phyloP scores from a whole-genome alignment of 108 stramenopile genomes.

The Skeletonema menzelii region DNA sequence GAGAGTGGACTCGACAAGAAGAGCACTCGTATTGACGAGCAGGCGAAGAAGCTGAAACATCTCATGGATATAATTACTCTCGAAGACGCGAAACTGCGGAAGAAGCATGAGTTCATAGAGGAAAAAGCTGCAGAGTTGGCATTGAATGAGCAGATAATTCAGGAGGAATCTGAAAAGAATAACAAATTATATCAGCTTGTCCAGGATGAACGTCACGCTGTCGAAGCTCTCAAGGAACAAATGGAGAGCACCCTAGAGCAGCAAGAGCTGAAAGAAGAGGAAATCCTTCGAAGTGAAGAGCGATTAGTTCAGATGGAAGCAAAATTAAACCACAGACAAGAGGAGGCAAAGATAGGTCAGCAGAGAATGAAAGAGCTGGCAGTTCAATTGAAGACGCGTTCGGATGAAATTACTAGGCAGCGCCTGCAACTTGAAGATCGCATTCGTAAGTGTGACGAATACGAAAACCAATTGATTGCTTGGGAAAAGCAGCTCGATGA shows the following conservation, averaged over 20 bases:
- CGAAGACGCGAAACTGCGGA: constrained; percentile 34
- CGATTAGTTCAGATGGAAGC: constrained; percentile 28
- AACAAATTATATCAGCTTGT: constrained; percentile 21
- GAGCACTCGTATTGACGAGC: constrained; percentile 33
- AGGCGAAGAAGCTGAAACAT: constrained; percentile 42
- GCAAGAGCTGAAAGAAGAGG: constrained; percentile 37
- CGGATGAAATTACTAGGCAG: constrained; percentile 38
- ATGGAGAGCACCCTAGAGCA: constrained; percentile 19
- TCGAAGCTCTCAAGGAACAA: constrained; percentile 33
- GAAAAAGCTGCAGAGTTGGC: constrained; percentile 25
- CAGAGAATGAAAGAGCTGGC: constrained; percentile 41
- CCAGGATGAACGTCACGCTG: constrained; percentile 16
- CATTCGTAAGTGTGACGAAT: constrained; percentile 27
- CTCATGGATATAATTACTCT: constrained; percentile 35
- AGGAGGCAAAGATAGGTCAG: constrained; percentile 26
- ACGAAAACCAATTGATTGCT: constrained; percentile 30
- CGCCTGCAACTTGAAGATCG: constrained; percentile 35
- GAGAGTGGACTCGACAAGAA: constrained; percentile 31
- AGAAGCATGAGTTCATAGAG: constrained; percentile 37
- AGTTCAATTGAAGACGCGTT: constrained; percentile 35
- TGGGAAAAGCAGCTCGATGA: constrained; percentile 46
- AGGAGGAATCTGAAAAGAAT: constrained; percentile 33
- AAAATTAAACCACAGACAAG: constrained; percentile 26
- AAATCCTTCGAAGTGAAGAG: constrained; percentile 23
- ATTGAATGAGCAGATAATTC: constrained; percentile 18